Conservation (phyloP, 2,329 filamentous ascomycete species). For the Aciculosporium take region DNA sequence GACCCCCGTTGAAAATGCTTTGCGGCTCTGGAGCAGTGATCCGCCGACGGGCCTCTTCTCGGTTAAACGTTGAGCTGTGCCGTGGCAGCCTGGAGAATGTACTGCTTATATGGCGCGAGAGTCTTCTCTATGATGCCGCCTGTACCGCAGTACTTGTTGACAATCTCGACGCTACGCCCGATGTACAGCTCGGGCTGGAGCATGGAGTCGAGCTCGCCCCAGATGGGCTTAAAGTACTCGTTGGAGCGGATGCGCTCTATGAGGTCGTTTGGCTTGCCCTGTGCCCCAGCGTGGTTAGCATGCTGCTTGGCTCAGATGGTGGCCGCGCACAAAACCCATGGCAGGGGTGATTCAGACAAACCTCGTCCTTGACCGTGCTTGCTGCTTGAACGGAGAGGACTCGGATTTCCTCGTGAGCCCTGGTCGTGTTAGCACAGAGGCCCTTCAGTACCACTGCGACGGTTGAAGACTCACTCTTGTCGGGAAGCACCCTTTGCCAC, state of each 20-base stretch:
- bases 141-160: slow-evolving; percentile 29
- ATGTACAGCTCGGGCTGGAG: slow-evolving; percentile 44
- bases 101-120: slow-evolving; percentile 22
- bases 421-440: background rate
- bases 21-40: too few species aligned
- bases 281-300: background rate
- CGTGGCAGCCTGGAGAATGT: slow-evolving; percentile 14
- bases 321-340: background rate
- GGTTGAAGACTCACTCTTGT: slow-evolving; percentile 38
- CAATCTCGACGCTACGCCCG: slow-evolving; percentile 30
- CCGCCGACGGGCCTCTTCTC: background rate
- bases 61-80: slow-evolving; percentile 5
- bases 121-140: slow-evolving; percentile 25
- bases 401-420: slow-evolving; percentile 71
- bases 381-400: slow-evolving; percentile 67
- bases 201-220: slow-evolving; percentile 52
- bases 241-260: slow-evolving; percentile 60
- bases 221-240: slow-evolving; percentile 62
- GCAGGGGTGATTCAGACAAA: background rate
- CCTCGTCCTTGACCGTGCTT: slow-evolving; percentile 38
- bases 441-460: background rate
- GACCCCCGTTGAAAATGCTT: too few species aligned
- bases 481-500: slow-evolving; percentile 55
- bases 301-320: background rate
- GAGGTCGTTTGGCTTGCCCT: slow-evolving; percentile 64